Percentiles rank a stretch among this genome's conserved stretches.
Evolutionary conservation across 768 basidiomycete genomes (phyloP).

Genomic region (Lentinula sp.): DNA sequence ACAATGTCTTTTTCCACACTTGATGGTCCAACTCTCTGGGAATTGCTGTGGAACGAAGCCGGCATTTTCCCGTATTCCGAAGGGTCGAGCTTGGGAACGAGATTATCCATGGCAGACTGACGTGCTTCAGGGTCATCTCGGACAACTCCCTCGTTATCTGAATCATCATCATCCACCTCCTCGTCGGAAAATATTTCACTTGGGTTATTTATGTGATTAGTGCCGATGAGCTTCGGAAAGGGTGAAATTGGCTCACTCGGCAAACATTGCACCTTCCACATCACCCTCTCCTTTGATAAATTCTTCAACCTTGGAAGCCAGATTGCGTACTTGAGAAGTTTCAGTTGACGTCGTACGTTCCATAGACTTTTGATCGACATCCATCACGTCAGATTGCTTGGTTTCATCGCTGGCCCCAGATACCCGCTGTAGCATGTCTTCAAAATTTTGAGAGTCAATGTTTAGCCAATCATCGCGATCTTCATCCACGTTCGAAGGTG

Average conservation of each 20-base stretch:
- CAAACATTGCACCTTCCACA: conserved; percentile 82
- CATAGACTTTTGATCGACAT: conserved; percentile 43
- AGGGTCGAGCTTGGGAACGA: conserved; percentile 75
- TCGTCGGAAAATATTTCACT: conserved; percentile 73
- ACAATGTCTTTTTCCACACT: conserved; percentile 37
- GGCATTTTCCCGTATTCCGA: conserved; percentile 91
- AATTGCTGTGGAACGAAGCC: conserved; percentile 59
- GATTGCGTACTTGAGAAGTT: conserved; percentile 60
- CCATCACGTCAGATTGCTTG: conserved; percentile 32
- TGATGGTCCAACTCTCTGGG: conserved; percentile 55
- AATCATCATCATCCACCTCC: conserved; percentile 45
- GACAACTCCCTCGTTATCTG: conserved; percentile 35
- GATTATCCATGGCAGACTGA: conserved; percentile 65
- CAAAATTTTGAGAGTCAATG: conserved; percentile 69
- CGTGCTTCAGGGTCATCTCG: conserved; percentile 32
- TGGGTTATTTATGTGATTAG: conserved; percentile 3
- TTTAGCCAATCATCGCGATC: conserved; percentile 85
- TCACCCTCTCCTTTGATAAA: conserved; percentile 91
- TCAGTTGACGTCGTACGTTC: conserved; percentile 57
- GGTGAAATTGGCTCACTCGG: conserved; percentile 57
- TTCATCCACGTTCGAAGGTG: conserved; percentile 34
- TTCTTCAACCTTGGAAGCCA: conserved; percentile 82
- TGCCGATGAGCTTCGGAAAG: background rate
- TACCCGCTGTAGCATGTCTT: conserved; percentile 56
- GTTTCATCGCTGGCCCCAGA: conserved; percentile 10